These are phyloP conservation scores for Forsythia viridissima DNA, from an alignment of 257 asterid species.

Conservation along the genomic window DNA sequence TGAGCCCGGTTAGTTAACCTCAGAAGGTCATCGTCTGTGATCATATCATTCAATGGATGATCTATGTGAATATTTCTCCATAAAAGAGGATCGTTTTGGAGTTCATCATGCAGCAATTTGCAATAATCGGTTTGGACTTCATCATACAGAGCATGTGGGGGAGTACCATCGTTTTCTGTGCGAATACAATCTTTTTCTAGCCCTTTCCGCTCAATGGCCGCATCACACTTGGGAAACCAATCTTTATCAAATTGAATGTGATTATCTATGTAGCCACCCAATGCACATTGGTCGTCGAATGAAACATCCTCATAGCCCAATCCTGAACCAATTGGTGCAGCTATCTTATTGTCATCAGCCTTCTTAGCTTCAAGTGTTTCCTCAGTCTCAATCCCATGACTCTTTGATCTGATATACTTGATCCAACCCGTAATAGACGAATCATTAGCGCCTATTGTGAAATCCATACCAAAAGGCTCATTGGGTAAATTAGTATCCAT, in stretches of 20 bases:
- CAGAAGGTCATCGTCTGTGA: conserved; percentile 60
- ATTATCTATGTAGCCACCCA: conserved; percentile 35
- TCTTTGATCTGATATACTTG: conserved; percentile 42
- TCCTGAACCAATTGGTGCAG: conserved; percentile 1
- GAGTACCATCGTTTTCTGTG: conserved; percentile 37
- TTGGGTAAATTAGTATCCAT: too few relatives aligned
- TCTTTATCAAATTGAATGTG: conserved; percentile 48
- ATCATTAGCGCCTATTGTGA: too few relatives aligned
- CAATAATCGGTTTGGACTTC: conserved; percentile 51
- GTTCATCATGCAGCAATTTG: conserved; percentile 53
- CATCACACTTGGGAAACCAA: conserved; percentile 23
- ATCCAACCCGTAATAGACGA: conserved; percentile 40
- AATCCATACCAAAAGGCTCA: conserved; percentile 27
- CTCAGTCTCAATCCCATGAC: conserved; percentile 35
- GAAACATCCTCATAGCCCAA: conserved; percentile 29
- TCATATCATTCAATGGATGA: conserved; percentile 36
- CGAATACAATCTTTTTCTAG: conserved; percentile 14
- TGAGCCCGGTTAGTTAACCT: conserved; percentile 62
- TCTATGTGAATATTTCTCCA: conserved; percentile 64
- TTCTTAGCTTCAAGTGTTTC: conserved; percentile 37
- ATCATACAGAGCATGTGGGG: conserved; percentile 52
- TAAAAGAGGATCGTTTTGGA: conserved; percentile 58
- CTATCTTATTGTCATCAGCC: too few relatives aligned
- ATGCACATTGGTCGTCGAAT: conserved; percentile 17
- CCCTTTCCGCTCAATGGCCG: conserved; percentile 18